A percentile compares a stretch with the other conserved stretches of the same genome.
Conservation (phyloP, 495 filamentous ascomycete species). For the Neurospora intermedia region DNA sequence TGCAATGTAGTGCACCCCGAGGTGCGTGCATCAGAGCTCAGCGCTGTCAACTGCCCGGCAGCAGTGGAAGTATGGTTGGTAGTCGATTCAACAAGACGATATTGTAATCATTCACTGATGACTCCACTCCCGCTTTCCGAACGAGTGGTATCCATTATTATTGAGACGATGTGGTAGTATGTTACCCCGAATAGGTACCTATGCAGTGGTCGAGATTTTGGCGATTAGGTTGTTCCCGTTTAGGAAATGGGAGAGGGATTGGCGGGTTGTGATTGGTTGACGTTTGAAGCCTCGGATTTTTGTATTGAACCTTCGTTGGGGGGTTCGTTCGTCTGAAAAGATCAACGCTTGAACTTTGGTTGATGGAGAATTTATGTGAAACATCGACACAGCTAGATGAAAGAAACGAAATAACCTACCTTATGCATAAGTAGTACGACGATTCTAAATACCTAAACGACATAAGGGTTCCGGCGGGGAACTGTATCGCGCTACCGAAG, state of each 20-base stretch:
- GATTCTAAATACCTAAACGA: too few species aligned
- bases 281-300: not conserved
- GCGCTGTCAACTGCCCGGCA: too few species aligned
- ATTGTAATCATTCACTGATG: not conserved
- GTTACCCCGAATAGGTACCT: not conserved
- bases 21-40: too few species aligned
- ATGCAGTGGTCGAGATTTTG: not conserved
- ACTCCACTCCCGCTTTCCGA: too few species aligned
- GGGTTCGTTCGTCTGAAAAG: not conserved
- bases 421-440: too few species aligned
- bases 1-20: too few species aligned
- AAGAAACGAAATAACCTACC: too few species aligned
- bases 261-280: not conserved
- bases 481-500: not conserved
- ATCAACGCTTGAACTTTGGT: not conserved
- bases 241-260: not conserved
- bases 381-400: too few species aligned
- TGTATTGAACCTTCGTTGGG: too few species aligned
- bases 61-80: not conserved
- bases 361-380: too few species aligned
- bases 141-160: too few species aligned
- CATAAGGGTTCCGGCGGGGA: not conserved
- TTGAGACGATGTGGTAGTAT: not conserved
- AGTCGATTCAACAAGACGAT: not conserved
- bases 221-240: not conserved